phyloP scores from a whole-genome alignment of 2,329 filamentous ascomycete species.

The Neopestalotiopsis sp. region DNA sequence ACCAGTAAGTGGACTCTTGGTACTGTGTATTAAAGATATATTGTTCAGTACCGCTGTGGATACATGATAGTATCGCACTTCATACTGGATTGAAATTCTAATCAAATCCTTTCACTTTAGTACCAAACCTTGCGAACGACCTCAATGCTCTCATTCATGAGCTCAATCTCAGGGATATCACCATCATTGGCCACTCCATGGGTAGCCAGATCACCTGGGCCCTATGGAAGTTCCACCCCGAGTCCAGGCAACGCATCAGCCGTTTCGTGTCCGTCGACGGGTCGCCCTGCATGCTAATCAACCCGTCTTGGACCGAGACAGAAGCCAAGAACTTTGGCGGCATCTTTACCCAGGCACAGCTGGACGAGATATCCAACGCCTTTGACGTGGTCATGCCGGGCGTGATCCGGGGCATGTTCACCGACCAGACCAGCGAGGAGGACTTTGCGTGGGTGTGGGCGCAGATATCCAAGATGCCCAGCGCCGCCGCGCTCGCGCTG shows the following conservation, averaged over 20 bases:
- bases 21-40: no score
- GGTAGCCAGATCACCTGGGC: slow-evolving; percentile 39
- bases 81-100: background rate
- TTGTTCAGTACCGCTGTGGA: no score
- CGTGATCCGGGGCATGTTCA: slow-evolving; percentile 33
- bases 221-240: slow-evolving; percentile 37
- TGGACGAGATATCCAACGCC: slow-evolving; percentile 7
- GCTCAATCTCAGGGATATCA: slow-evolving; percentile 36
- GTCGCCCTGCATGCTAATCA: slow-evolving; percentile 28
- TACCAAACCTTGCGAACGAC: background rate
- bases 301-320: slow-evolving; percentile 36
- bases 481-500: slow-evolving; percentile 30
- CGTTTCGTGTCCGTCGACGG: slow-evolving; percentile 39
- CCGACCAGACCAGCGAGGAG: slow-evolving; percentile 24
- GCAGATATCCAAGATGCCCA: slow-evolving; percentile 34
- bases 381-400: slow-evolving; percentile 27
- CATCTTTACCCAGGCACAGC: slow-evolving; percentile 25
- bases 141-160: slow-evolving; percentile 26
- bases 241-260: slow-evolving; percentile 26
- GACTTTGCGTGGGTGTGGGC: slow-evolving; percentile 33
- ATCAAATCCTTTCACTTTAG: slow-evolving; percentile 25
- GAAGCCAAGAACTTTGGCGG: slow-evolving; percentile 27
- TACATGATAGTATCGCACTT: no score
- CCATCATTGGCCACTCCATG: slow-evolving; percentile 42
- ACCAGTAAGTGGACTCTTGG: slow-evolving; percentile 31